Evolutionary conservation across 106 monocot genomes (phyloP).

Genomic region (Acorus calamus): DNA sequence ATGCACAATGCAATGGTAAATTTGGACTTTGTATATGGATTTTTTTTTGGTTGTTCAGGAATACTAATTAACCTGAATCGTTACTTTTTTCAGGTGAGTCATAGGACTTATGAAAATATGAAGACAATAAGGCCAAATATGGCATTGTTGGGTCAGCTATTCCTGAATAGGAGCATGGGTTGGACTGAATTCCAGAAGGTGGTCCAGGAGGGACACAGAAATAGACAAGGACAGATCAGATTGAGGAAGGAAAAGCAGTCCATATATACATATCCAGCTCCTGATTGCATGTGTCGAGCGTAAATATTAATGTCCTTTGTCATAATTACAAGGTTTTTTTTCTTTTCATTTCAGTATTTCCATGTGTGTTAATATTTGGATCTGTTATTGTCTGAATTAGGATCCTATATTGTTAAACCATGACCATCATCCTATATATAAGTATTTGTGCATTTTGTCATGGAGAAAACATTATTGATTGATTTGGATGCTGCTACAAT

Average conservation of each 20-base stretch:
- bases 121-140: constrained; percentile 78
- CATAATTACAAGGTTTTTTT: neutral
- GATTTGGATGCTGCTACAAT: too few species aligned
- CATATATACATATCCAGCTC: constrained; percentile 75
- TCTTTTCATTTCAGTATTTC: too few species aligned
- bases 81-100: constrained; percentile 33
- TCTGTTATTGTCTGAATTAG: too few species aligned
- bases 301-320: constrained; percentile 8
- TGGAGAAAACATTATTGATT: too few species aligned
- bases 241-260: constrained; percentile 71
- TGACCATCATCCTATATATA: too few species aligned
- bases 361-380: too few species aligned
- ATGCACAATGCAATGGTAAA: constrained; percentile 95
- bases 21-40: neutral
- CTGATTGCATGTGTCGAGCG: constrained; percentile 77
- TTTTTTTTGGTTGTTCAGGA: neutral
- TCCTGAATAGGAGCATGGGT: constrained; percentile 67
- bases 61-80: neutral
- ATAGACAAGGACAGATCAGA: constrained; percentile 57
- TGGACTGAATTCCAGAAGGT: constrained; percentile 61
- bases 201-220: constrained; percentile 51
- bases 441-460: too few species aligned
- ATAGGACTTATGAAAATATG: constrained; percentile 61
- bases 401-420: too few species aligned
- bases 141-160: constrained; percentile 60